Evolutionary conservation across 2,329 filamentous ascomycete genomes (phyloP).

Genomic region (Aspergillus amoenus): DNA sequence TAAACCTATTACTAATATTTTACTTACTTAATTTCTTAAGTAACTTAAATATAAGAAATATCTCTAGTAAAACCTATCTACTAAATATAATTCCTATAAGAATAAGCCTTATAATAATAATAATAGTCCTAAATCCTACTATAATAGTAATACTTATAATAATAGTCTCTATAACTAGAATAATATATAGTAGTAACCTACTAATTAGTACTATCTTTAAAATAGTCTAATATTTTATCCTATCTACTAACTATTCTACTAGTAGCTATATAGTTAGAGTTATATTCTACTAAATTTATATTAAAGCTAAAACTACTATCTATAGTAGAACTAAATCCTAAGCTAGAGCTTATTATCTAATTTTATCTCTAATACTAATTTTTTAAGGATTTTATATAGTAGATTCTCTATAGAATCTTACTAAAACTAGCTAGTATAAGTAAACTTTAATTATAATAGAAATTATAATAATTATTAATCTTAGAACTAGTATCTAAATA

Average conservation of each 20-base stretch:
- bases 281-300: accelerated
- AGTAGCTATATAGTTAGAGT: neutral
- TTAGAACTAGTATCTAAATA: neutral
- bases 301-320: accelerated
- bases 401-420: too few species aligned
- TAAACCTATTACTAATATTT: neutral
- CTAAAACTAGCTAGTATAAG: too few species aligned
- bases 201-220: neutral
- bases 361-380: neutral
- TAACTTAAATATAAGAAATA: neutral
- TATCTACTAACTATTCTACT: neutral
- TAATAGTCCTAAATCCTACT: neutral
- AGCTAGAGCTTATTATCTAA: neutral
- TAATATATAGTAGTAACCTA: neutral
- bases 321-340: neutral
- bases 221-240: accelerated
- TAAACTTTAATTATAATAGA: too few species aligned
- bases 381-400: neutral
- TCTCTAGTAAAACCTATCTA: neutral
- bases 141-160: too few species aligned
- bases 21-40: neutral
- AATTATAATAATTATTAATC: too few species aligned
- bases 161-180: neutral
- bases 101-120: neutral
- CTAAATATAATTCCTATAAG: neutral